Evolutionary conservation across 1,284 basidiomycete species (phyloP).

Genomic region (Sparassis latifolia): DNA sequence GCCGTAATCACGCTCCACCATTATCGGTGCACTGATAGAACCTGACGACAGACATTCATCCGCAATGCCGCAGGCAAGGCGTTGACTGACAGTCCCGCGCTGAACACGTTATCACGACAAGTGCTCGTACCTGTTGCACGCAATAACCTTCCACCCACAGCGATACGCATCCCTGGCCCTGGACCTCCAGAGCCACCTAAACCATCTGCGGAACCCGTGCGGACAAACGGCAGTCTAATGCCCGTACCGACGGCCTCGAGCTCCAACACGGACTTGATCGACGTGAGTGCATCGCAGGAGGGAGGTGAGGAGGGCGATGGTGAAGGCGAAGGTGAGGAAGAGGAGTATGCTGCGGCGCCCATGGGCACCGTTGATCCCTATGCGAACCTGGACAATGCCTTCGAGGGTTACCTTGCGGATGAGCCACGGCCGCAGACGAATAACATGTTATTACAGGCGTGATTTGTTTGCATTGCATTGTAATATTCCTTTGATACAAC

Average conservation of each 20-base stretch:
- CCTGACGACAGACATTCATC: slow-evolving; percentile 67
- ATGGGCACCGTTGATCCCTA: slow-evolving; percentile 52
- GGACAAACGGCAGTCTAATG: slow-evolving; percentile 6
- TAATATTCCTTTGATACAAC: slow-evolving; percentile 2
- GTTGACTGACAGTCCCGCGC: slow-evolving; percentile 68
- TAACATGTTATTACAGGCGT: slow-evolving; percentile 16
- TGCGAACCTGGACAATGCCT: slow-evolving; percentile 66
- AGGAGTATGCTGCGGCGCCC: slow-evolving; percentile 11
- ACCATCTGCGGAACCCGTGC: slow-evolving; percentile 1
- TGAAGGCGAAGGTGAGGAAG: slow-evolving; percentile 20
- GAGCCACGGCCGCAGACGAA: slow-evolving; percentile 46
- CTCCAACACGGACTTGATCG: slow-evolving; percentile 11
- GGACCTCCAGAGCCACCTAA: slow-evolving; percentile 49
- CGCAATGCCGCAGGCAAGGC: slow-evolving; percentile 71
- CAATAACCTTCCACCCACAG: slow-evolving; percentile 38
- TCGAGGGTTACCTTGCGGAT: slow-evolving; percentile 60
- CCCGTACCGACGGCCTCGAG: slow-evolving; percentile 4
- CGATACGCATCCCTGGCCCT: slow-evolving; percentile 55
- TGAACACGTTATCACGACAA: slow-evolving; percentile 67
- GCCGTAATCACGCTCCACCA: neutral
- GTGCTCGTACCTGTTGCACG: slow-evolving; percentile 61
- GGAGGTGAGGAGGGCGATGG: slow-evolving; percentile 28
- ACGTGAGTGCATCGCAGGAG: slow-evolving; percentile 17
- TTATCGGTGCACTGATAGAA: neutral
- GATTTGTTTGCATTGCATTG: slow-evolving; percentile 1